Evolutionary conservation across 257 asterid genomes (phyloP).

Genomic region (Datura wrightii): DNA sequence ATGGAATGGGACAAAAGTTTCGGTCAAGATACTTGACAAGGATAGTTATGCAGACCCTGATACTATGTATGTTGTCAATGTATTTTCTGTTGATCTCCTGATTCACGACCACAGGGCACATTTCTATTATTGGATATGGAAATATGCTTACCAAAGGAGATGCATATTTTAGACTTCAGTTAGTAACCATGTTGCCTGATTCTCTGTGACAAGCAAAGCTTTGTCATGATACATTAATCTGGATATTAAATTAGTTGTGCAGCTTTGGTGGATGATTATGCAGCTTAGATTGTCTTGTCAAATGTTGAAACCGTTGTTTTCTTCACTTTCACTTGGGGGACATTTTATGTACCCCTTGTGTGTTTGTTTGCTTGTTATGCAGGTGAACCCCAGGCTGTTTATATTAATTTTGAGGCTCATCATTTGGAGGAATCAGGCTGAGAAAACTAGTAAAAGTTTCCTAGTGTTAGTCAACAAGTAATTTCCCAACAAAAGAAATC

Average conservation of each 20-base stretch:
- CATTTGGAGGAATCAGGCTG: neutral
- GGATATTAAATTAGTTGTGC: neutral
- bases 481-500: neutral
- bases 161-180: neutral
- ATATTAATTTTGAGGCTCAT: neutral
- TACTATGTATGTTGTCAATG: slow-evolving; percentile 55
- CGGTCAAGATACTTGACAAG: slow-evolving; percentile 95
- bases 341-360: neutral
- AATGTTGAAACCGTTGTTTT: neutral
- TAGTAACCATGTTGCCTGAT: slow-evolving; percentile 9
- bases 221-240: slow-evolving; percentile 2
- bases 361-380: neutral
- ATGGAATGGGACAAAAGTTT: slow-evolving; percentile 98
- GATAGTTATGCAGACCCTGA: slow-evolving; percentile 80
- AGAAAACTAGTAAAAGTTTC: neutral
- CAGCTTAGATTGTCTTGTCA: slow-evolving; percentile 5
- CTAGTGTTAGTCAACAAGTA: neutral
- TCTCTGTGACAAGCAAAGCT: neutral
- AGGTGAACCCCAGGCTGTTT: neutral
- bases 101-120: neutral
- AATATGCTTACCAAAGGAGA: neutral
- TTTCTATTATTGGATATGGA: neutral
- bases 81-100: neutral
- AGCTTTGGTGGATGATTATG: slow-evolving; percentile 10
- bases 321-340: slow-evolving; percentile 14